These are phyloP conservation scores for Mucor piriformis DNA, from an alignment of 371 early-diverging fungal genomes.

Conservation along the genomic window DNA sequence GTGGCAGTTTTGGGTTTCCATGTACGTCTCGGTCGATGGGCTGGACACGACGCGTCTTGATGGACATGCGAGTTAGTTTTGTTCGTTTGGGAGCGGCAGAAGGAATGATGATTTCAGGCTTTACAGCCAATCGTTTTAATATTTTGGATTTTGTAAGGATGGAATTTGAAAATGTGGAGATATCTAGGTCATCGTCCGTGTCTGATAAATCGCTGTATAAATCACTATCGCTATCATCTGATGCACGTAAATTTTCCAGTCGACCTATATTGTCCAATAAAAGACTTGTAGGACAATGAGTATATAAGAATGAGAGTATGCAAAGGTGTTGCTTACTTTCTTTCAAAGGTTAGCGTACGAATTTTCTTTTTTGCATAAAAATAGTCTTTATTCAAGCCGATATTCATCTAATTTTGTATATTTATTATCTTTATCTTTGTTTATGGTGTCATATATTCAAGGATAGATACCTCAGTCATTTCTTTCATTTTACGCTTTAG, in stretches of 20 bases:
- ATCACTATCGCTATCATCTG: constrained; percentile 45
- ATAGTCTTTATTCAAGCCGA: constrained; percentile 24
- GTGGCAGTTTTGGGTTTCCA: constrained; percentile 78
- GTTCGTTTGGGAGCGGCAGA: constrained; percentile 53
- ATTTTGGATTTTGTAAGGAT: neutral
- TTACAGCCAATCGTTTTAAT: constrained; percentile 4
- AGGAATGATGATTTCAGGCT: neutral
- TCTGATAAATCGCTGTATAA: constrained; percentile 34
- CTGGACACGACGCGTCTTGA: constrained; percentile 56
- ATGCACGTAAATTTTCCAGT: constrained; percentile 20
- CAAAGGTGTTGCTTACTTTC: constrained; percentile 23
- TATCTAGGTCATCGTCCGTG: constrained; percentile 26
- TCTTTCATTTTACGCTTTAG: constrained; percentile 61
- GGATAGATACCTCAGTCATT: constrained; percentile 52
- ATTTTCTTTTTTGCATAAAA: constrained; percentile 30
- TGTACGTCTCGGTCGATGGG: constrained; percentile 68
- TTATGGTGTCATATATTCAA: neutral
- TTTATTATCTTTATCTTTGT: neutral
- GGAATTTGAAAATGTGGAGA: neutral
- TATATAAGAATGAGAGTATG: neutral
- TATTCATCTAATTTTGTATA: constrained; percentile 10
- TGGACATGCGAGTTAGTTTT: constrained; percentile 37
- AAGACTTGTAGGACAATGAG: too few species aligned
- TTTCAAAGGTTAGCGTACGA: constrained; percentile 29
- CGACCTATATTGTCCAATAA: constrained; percentile 53